phyloP scores from a whole-genome alignment of 2,329 filamentous ascomycete genomes.

The Neofusicoccum kwambonambiense region DNA sequence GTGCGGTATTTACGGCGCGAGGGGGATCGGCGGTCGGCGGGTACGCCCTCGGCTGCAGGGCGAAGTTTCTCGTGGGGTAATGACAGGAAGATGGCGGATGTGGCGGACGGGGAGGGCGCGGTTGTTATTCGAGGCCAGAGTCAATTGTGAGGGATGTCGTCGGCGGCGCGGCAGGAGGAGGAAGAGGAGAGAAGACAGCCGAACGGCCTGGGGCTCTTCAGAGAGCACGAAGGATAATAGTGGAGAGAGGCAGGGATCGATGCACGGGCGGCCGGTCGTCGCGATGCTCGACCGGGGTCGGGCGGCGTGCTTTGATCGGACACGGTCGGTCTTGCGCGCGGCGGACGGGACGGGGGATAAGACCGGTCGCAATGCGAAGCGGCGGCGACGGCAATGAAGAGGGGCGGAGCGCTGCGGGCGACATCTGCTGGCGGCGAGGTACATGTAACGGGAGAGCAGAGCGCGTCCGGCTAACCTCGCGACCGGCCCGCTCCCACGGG shows the following conservation, averaged over 20 bases:
- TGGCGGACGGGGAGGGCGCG: not conserved
- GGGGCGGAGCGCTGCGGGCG: not conserved
- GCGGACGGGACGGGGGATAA: not conserved
- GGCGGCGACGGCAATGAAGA: not conserved
- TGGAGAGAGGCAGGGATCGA: constrained; percentile 12
- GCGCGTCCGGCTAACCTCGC: not conserved
- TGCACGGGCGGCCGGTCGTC: constrained; percentile 2
- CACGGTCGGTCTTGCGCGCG: not conserved
- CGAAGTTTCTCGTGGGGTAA: not conserved
- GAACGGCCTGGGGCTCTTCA: not conserved
- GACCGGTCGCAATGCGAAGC: not conserved
- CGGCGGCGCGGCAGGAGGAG: not conserved
- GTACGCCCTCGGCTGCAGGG: not conserved
- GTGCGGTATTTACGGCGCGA: constrained; percentile 10
- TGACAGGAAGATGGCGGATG: not conserved
- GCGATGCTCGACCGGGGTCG: constrained; percentile 4
- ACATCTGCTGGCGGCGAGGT: not conserved
- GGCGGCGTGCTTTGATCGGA: no score
- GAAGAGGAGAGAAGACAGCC: not conserved
- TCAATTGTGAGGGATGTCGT: not conserved
- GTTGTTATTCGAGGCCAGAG: not conserved
- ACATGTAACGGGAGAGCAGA: not conserved
- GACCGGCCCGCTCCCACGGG: no score
- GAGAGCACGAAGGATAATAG: constrained; percentile 11
- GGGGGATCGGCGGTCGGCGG: not conserved